These are phyloP conservation scores for Pythium monospermum DNA, from an alignment of 352 stramenopile genomes.

Conservation along the genomic window DNA sequence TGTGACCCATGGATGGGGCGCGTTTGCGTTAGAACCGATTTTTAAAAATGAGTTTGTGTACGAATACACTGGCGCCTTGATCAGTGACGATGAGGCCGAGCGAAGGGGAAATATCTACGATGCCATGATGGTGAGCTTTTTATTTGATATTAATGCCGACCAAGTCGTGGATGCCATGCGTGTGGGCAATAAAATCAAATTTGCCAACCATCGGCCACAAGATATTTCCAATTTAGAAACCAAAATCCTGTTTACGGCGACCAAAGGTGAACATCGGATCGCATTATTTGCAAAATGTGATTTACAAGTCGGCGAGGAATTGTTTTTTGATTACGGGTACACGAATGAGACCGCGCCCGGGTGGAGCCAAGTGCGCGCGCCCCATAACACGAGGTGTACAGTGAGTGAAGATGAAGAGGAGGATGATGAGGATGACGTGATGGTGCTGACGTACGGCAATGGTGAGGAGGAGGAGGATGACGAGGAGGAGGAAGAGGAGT, in stretches of 20 bases:
- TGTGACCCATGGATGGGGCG: constrained; percentile 44
- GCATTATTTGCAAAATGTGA: constrained; percentile 82
- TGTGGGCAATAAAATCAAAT: constrained; percentile 91
- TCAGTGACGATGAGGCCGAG: constrained; percentile 58
- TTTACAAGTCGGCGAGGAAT: constrained; percentile 67
- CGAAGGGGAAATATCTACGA: constrained; percentile 75
- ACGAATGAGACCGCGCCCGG: constrained; percentile 44
- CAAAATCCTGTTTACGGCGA: constrained; percentile 73
- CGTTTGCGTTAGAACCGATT: constrained; percentile 44
- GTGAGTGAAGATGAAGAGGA: constrained; percentile 7
- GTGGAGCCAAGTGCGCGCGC: constrained; percentile 39
- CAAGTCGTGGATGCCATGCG: constrained; percentile 83
- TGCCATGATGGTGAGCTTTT: constrained; percentile 69
- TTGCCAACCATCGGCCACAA: constrained; percentile 73
- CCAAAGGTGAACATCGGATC: constrained; percentile 87
- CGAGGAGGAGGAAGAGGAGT: background rate
- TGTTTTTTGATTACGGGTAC: constrained; percentile 66
- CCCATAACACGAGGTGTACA: constrained; percentile 17
- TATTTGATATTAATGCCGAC: constrained; percentile 91
- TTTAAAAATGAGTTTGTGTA: constrained; percentile 46
- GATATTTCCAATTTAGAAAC: constrained; percentile 87
- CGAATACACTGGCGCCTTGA: constrained; percentile 49
- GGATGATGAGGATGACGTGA: constrained; percentile 38
- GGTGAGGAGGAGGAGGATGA: background rate
- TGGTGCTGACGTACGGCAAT: background rate